Evolutionary conservation across 2,329 filamentous ascomycete genomes (phyloP), one percentile per base, ranked within the genome.

Genomic region (Botrytis galanthina): DNA sequence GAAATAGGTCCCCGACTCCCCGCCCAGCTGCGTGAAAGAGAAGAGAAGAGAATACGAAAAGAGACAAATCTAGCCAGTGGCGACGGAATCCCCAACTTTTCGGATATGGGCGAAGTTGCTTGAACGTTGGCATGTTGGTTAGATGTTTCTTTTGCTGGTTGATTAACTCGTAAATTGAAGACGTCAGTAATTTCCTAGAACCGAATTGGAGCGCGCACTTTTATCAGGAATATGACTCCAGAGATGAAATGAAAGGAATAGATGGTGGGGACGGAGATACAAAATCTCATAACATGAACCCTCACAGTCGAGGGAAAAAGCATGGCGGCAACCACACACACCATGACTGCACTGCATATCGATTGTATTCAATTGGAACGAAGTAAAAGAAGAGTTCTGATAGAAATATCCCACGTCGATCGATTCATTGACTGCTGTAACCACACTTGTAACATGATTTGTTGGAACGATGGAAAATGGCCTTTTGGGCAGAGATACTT

Each of bases 401-500:
- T 68, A 16, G 26, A 42, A 61, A 20, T 46, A 61, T 29, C 37
- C 68, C 29, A n/a, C n/a, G 57, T 61, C 57, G 68, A 62, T 46
- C 37, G 68, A 62, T 70, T 18, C 46, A 70, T 62, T 70, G 54
- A 44, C 51, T 72, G 62, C 70, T n/a, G 70, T 59, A 59, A 72
- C 61, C 60, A 46, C 46, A 35, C 35, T 35, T 67, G 39, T 35
- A 39, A 51, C 42, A 37, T 71, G 57, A 51, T 71, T 71, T 62
- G 69, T 39, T 44, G 44, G 44, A 39, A 44, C 20, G n/a, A 35
- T 44, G 59, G 20, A 20, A 64, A 22, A 46, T 32, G 61, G 62
- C 29, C 29, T 72, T 59, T 72, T 68, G 70, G 70, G 62, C 62
- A 72, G 37, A 59, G 60, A 46, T 60, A 57, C 70, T 44, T 72